Evolutionary conservation across 495 filamentous ascomycete genomes (phyloP), one percentile per base, ranked within the genome.

Genomic region (Penicillium egyptiacum): DNA sequence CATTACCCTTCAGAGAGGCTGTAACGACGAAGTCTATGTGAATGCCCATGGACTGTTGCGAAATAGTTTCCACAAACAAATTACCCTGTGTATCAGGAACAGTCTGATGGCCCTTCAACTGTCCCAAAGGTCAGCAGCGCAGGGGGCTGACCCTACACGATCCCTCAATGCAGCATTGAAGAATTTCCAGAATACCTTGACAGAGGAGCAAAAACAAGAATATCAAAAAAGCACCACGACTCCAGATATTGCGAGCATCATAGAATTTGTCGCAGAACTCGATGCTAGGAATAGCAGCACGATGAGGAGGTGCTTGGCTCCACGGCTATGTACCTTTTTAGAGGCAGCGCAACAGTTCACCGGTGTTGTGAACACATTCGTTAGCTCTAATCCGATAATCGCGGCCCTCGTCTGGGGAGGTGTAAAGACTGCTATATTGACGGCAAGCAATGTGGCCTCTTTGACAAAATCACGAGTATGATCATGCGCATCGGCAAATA

Each of bases 401-500:
- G 72, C 70, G 1, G 73, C 70, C 39, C 62, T 75, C 17, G 58
- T 76, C n/a, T 76, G 73, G 73, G 73, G 73, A 17, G 68, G 64
- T 17, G 58, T 72, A 5, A 66, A 67, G 50, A 58, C 66, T 20
- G 62, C 72, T 17, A 44, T 74, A 51, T 47, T 57, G 25, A 47
- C 40, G 25, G 70, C 70, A 5, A 64, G 54, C 54, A 72, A 69
- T 48, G 50, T 70, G 28, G 50, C 70, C 14, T 60, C 58, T 74
- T 74, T 40, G 70, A 72, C 25, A 69, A 70, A 47, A 47, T 74
- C 30, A 61, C 70, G 12, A 56, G 56, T n/a, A 58, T 69, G 37
- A 65, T 74, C 46, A 69, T 67, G 66, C 31, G 40, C 16, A 60
- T 72, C 9, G 61, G 60, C 14, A 65, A 56, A 12, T 40, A 46